Base-by-base conservation (phyloP, 2,329 filamentous ascomycete species). In the Beauveria australis region DNA sequence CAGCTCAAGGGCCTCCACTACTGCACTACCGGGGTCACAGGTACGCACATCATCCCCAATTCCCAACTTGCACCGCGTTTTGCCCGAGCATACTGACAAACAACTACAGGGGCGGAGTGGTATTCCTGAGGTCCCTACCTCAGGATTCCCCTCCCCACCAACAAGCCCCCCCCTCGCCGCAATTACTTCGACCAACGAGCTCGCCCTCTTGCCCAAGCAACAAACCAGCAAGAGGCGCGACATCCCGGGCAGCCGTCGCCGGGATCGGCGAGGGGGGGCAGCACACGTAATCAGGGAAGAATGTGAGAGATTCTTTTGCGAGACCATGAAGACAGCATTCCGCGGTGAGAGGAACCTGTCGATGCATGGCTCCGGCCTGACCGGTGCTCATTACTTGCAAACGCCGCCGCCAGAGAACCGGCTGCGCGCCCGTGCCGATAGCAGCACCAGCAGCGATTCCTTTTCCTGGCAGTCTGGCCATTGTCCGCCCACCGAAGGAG, bases 251-350 rank as follows among this genome's bases (percentile, higher is more conserved):
- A 66, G 72, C 69, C 68, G 69, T 66, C 72, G 71, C 71, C 72
- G 74, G 73, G 76, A 77, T 74, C 80, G 83, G 73, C 83, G 82
- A 88, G 89, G 89, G 89, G 92, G 92, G 91, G 92, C 92, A 88
- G 87, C 91, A 89, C 86, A 90, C 79, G 87, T 88, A 81, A 96
- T 96, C 84, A 92, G 89, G 90, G 92, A 89, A 92, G 92, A 96
- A 91, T 96, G 92, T 96, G 92, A 96, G 92, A 97, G 92, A 84
- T 93, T 96, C 88, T 96, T 96, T 86, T 96, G 92, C 81, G 91
- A 93, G 88, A 88, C 87, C 84, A 90, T 96, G 87, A 89, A 85
- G 80, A 81, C 87, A 81, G 89, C 90, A 81, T 96, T 97, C 86
- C 89, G 89, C 83, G 92, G 91, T 96, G 92, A 95, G 91, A 87